Percentiles rank a stretch among this genome's conserved stretches.
These are phyloP conservation scores for Talaromyces sp. DNA, from an alignment of 2,329 filamentous ascomycete species.

Conservation along the genomic window DNA sequence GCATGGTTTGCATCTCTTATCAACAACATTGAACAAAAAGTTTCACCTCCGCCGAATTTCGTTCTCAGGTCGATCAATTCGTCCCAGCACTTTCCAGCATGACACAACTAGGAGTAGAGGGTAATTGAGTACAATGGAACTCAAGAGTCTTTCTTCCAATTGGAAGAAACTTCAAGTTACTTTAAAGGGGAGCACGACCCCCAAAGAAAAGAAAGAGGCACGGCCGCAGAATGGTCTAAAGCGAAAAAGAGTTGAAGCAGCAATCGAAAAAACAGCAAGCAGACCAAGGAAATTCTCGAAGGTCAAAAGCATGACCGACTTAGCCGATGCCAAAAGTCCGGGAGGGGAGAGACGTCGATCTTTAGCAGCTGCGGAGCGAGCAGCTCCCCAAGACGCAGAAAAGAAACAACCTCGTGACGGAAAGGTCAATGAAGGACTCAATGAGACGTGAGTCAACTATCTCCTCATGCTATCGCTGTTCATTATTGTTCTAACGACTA, in stretches of 20 bases:
- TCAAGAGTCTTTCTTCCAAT: slow-evolving; percentile 44
- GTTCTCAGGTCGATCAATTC: background rate
- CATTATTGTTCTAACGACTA: slow-evolving; percentile 3
- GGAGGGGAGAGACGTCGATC: background rate
- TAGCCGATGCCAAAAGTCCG: background rate
- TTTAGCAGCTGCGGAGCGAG: slow-evolving; percentile 24
- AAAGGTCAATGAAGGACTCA: slow-evolving; percentile 60
- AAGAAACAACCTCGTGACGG: slow-evolving; percentile 39
- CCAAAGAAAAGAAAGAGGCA: slow-evolving; percentile 22
- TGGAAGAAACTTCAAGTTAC: slow-evolving; percentile 48
- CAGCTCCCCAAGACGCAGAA: slow-evolving; percentile 45
- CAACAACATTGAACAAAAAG: slow-evolving; percentile 8
- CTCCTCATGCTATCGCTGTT: slow-evolving; percentile 9
- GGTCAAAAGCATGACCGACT: slow-evolving; percentile 31
- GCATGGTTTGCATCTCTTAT: slow-evolving; percentile 15
- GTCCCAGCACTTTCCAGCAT: background rate
- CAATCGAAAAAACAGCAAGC: slow-evolving; percentile 21
- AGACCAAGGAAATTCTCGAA: slow-evolving; percentile 20
- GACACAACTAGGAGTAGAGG: background rate
- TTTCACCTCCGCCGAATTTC: background rate
- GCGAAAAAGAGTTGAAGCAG: slow-evolving; percentile 26
- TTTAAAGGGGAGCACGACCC: slow-evolving; percentile 32
- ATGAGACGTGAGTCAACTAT: slow-evolving; percentile 36
- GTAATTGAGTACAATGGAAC: slow-evolving; percentile 32
- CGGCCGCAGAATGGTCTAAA: slow-evolving; percentile 31